Base-by-base conservation (phyloP, 2,329 filamentous ascomycete species). In the Gaeumannomyces tritici region DNA sequence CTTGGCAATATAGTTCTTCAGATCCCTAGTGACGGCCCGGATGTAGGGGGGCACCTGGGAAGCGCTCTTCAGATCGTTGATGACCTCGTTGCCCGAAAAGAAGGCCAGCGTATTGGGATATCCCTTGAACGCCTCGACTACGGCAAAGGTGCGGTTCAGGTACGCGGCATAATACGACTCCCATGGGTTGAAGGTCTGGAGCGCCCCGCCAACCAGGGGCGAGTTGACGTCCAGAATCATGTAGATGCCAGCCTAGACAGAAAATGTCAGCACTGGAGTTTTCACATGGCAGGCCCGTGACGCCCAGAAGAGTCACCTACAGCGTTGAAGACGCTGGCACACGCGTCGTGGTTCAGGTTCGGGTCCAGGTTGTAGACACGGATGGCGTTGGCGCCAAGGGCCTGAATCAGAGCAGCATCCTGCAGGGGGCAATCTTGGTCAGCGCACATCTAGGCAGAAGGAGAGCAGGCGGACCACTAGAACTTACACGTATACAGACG, bases 31-130 rank as follows among this genome's bases (percentile, higher is more conserved):
- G 66, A 91, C 84, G 65, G 89, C 89, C 74, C 86, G 82, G 67
- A 88, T 79, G 73, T 90, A 93, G n/a, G 85, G 87, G 55, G 89
- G 88, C 42, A 84, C 85, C 61, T 73, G 74, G 61, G 79, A 75
- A 65, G 84, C 87, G 51, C 83, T 87, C 57, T 79, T 72, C 60
- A 84, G 78, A 66, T 87, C 79, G 73, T 89, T 87, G 75, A 91
- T 89, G 70, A 91, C 87, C 75, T 92, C 89, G 74, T 92, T 92
- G 63, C 86, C 89, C 57, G 88, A 87, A 79, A 91, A 92, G 82
- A 89, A 92, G 63, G 82, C 78, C n/a, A 87, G 77, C 13, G 84
- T 85, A 75, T 88, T 88, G 69, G 84, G 84, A 70, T 87, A 88
- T 74, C 76, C 78, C 77, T 83, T 83, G 76, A 88, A 88, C 54